These are phyloP conservation scores for Tritrichomonas foetus DNA, from an alignment of 208 protist genomes.

Conservation along the genomic window DNA sequence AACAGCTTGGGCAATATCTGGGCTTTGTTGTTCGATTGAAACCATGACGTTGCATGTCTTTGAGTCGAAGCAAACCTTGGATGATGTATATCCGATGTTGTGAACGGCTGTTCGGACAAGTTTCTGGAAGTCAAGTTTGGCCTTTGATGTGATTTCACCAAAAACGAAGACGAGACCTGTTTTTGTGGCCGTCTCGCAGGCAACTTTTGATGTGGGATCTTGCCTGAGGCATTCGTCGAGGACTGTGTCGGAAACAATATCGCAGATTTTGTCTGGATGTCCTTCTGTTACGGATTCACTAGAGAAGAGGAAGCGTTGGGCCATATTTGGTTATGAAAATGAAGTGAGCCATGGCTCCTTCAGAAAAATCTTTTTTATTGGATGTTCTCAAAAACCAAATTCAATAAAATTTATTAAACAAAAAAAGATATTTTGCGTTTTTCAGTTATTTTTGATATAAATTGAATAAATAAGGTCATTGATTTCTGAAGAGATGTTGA, in stretches of 20 bases:
- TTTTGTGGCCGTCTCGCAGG: slow-evolving; percentile 93
- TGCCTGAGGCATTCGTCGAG: slow-evolving; percentile 92
- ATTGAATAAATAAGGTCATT: too few relatives aligned
- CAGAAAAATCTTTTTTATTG: too few relatives aligned
- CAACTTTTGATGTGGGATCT: slow-evolving; percentile 93
- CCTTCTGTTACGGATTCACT: slow-evolving; percentile 98
- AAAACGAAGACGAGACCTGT: slow-evolving; percentile 97
- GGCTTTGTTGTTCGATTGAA: slow-evolving; percentile 83
- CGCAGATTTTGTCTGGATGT: slow-evolving; percentile 99
- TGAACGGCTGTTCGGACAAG: slow-evolving; percentile 89
- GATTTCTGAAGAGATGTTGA: too few relatives aligned
- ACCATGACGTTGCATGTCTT: slow-evolving; percentile 93
- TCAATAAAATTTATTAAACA: too few relatives aligned
- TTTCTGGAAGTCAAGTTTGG: slow-evolving; percentile 89
- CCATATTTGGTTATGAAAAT: background rate
- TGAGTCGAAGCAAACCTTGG: slow-evolving; percentile 81
- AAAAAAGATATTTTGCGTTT: too few relatives aligned
- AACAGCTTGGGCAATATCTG: slow-evolving; percentile 94
- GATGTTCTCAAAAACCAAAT: too few relatives aligned
- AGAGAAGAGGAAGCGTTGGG: slow-evolving; percentile 85
- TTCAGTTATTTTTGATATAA: too few relatives aligned
- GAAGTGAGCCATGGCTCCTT: too few relatives aligned
- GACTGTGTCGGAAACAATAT: slow-evolving; percentile 97
- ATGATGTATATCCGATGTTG: slow-evolving; percentile 76
- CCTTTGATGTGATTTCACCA: slow-evolving; percentile 97